These are phyloP conservation scores for Vitis labrusca DNA, from an alignment of 164 flowering plant genomes.

Conservation along the genomic window DNA sequence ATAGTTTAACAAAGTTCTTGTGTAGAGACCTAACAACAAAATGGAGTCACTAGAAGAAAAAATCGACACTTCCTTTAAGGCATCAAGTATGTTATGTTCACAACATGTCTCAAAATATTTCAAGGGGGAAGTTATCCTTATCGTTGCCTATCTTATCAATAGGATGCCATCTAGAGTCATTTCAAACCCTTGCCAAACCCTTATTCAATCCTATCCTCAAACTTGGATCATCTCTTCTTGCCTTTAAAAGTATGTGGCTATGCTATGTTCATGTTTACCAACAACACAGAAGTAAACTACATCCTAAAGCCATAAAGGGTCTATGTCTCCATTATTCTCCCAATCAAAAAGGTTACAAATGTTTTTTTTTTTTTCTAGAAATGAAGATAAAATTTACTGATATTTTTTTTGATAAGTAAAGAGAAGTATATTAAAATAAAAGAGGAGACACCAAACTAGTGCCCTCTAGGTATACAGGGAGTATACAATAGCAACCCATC, in stretches of 20 bases:
- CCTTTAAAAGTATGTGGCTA: not conserved
- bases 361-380: too few species aligned
- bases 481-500: too few species aligned
- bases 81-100: too few species aligned
- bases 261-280: not conserved
- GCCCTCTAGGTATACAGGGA: too few species aligned
- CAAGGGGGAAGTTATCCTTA: slow-evolving; percentile 1
- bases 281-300: not conserved
- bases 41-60: too few species aligned
- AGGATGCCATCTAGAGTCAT: not conserved
- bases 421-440: too few species aligned
- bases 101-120: not conserved
- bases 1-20: slow-evolving; percentile 1
- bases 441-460: too few species aligned
- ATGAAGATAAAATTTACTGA: too few species aligned
- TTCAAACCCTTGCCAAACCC: not conserved
- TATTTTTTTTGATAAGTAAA: too few species aligned
- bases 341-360: too few species aligned
- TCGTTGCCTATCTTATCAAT: not conserved
- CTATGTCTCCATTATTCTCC: not conserved
- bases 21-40: not conserved
- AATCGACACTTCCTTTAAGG: too few species aligned
- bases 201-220: not conserved
- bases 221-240: not conserved
- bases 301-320: not conserved